Conservation (phyloP, 139 green algal genomes). For the Limnomonas spitsbergensis region DNA sequence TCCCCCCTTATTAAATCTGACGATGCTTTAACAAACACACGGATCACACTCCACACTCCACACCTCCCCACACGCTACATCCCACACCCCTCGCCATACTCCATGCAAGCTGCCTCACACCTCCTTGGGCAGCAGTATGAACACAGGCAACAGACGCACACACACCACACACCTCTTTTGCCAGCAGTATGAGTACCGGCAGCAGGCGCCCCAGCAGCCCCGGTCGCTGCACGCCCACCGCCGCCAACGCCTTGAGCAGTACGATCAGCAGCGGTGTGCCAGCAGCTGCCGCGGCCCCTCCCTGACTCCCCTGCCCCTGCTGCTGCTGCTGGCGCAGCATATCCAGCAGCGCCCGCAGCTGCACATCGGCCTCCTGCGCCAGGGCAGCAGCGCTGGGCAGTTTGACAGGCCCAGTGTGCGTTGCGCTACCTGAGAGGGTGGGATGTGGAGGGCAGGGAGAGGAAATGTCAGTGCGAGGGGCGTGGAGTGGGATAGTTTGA, state of each 20-base stretch:
- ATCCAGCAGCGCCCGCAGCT: slow-evolving; percentile 27
- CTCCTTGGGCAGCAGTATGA: too few relatives aligned
- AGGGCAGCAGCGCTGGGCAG: slow-evolving; percentile 28
- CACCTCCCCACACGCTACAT: too few relatives aligned
- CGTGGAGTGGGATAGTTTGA: too few relatives aligned
- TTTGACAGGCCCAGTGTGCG: not conserved
- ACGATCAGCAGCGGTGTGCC: slow-evolving; percentile 14
- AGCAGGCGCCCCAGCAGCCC: slow-evolving; percentile 29
- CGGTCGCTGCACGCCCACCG: slow-evolving; percentile 23
- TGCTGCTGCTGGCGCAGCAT: slow-evolving; percentile 15
- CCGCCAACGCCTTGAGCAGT: slow-evolving; percentile 13
- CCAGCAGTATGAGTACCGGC: slow-evolving; percentile 26
- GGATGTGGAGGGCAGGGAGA: too few relatives aligned
- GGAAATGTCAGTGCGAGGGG: too few relatives aligned
- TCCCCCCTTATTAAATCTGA: too few relatives aligned
- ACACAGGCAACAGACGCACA: too few relatives aligned
- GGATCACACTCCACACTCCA: too few relatives aligned
- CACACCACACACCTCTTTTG: slow-evolving; percentile 30
- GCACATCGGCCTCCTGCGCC: slow-evolving; percentile 13
- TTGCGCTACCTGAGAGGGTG: not conserved
- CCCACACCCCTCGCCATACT: too few relatives aligned
- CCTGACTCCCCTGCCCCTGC: slow-evolving; percentile 11
- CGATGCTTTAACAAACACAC: too few relatives aligned
- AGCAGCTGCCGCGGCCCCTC: not conserved
- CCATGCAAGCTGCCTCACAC: too few relatives aligned